A percentile compares a stretch with the other conserved stretches of the same genome.
Conservation (phyloP, 805 yeast genomes). For the Candida insectorum region DNA sequence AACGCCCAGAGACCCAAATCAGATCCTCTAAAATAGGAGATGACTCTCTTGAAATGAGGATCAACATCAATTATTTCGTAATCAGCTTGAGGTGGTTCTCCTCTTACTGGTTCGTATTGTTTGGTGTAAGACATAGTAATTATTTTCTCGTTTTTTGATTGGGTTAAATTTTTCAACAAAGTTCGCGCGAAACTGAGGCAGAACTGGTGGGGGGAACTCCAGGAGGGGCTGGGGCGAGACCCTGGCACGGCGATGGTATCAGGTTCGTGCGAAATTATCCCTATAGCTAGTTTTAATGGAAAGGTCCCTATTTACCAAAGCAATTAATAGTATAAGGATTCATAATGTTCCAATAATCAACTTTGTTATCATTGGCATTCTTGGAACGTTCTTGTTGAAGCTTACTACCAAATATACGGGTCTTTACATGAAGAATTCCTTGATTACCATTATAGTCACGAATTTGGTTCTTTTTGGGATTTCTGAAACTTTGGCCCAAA, state of each 20-base stretch:
- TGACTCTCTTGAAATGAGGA: slow-evolving; percentile 72
- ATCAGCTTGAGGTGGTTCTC: slow-evolving; percentile 33
- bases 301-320: slow-evolving; percentile 13
- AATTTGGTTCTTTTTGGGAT: slow-evolving; percentile 80
- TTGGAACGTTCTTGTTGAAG: slow-evolving; percentile 48
- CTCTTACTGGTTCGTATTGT: slow-evolving; percentile 39
- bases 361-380: slow-evolving; percentile 46
- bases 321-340: slow-evolving; percentile 34
- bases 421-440: slow-evolving; percentile 59
- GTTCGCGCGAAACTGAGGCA: slow-evolving; percentile 1
- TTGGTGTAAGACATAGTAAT: slow-evolving; percentile 37
- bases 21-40: slow-evolving; percentile 64
- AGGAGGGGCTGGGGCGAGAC: neutral
- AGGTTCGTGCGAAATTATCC: too few species aligned
- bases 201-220: slow-evolving; percentile 1
- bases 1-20: slow-evolving; percentile 55
- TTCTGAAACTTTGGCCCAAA: slow-evolving; percentile 90
- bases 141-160: slow-evolving; percentile 33
- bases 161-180: too few species aligned
- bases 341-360: slow-evolving; percentile 56
- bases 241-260: too few species aligned
- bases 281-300: too few species aligned
- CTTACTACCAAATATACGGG: slow-evolving; percentile 57
- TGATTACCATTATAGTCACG: slow-evolving; percentile 76
- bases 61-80: slow-evolving; percentile 67